These are phyloP conservation scores for Solanum paucissectum DNA, from an alignment of 257 asterid genomes.

Conservation along the genomic window DNA sequence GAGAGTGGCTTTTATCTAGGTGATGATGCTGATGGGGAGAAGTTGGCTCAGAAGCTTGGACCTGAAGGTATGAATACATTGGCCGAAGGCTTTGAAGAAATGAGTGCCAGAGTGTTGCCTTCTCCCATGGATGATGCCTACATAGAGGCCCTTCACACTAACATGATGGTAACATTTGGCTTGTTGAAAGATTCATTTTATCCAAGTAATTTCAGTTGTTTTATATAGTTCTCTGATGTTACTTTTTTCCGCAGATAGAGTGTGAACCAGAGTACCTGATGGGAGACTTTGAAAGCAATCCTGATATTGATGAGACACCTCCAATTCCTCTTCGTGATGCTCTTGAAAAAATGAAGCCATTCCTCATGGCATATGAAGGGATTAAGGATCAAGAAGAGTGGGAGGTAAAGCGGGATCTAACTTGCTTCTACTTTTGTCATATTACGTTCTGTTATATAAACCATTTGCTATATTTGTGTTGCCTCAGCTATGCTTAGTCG, in stretches of 20 bases:
- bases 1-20: slow-evolving; percentile 28
- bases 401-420: slow-evolving; percentile 49
- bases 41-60: slow-evolving; percentile 56
- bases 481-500: background rate
- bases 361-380: slow-evolving; percentile 74
- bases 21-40: slow-evolving; percentile 49
- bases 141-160: slow-evolving; percentile 55
- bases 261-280: slow-evolving; percentile 80
- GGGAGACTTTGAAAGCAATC: slow-evolving; percentile 75
- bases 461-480: background rate
- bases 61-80: slow-evolving; percentile 44
- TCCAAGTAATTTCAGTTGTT: background rate
- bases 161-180: slow-evolving; percentile 42
- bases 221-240: background rate
- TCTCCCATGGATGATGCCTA: slow-evolving; percentile 51
- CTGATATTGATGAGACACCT: slow-evolving; percentile 85
- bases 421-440: background rate
- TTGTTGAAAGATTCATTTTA: background rate
- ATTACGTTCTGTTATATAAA: background rate
- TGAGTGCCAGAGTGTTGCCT: slow-evolving; percentile 51
- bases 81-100: slow-evolving; percentile 62
- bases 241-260: slow-evolving; percentile 48
- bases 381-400: slow-evolving; percentile 77
- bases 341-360: slow-evolving; percentile 86
- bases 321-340: slow-evolving; percentile 72